A percentile compares a stretch with the other conserved stretches of the same genome.
Evolutionary conservation across 495 filamentous ascomycete species (phyloP).

Genomic region (Bryoglossum gracile): DNA sequence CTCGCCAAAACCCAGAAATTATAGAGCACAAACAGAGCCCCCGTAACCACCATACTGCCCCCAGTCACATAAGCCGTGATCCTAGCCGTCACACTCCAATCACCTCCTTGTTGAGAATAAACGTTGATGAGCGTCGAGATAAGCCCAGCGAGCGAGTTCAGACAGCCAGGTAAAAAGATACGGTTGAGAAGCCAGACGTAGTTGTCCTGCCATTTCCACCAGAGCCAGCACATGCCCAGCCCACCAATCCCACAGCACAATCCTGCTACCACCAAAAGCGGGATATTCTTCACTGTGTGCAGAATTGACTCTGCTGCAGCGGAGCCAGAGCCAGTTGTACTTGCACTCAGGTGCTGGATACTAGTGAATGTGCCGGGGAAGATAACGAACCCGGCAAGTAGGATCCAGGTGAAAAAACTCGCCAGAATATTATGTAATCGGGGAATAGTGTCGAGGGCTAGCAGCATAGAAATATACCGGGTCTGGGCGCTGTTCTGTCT

Average conservation of each 20-base stretch:
- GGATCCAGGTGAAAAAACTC: constrained; percentile 24
- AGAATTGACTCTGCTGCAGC: constrained; percentile 5
- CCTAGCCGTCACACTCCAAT: constrained; percentile 39
- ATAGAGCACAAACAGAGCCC: constrained; percentile 30
- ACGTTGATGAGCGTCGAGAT: constrained; percentile 42
- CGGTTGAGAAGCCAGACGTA: constrained; percentile 39
- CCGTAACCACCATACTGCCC: constrained; percentile 16
- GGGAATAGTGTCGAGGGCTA: constrained; percentile 32
- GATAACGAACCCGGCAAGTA: constrained; percentile 35
- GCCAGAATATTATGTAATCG: constrained; percentile 23
- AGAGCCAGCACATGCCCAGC: constrained; percentile 26
- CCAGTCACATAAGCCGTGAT: constrained; percentile 30
- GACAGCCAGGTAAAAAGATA: constrained; percentile 34
- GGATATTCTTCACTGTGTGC: constrained; percentile 15
- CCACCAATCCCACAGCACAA: constrained; percentile 25
- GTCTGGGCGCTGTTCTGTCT: constrained; percentile 21
- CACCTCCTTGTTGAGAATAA: constrained; percentile 38
- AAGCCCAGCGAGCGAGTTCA: constrained; percentile 42
- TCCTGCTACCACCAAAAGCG: constrained; percentile 14
- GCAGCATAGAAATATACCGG: constrained; percentile 34
- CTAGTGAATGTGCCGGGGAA: constrained; percentile 34
- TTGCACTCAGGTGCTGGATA: background rate
- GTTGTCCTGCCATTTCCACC: constrained; percentile 28
- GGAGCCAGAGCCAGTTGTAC: background rate
- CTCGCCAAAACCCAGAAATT: constrained; percentile 27